These are phyloP conservation scores for Microbotryomycetes sp. DNA, from an alignment of 1,284 basidiomycete genomes.

Conservation along the genomic window DNA sequence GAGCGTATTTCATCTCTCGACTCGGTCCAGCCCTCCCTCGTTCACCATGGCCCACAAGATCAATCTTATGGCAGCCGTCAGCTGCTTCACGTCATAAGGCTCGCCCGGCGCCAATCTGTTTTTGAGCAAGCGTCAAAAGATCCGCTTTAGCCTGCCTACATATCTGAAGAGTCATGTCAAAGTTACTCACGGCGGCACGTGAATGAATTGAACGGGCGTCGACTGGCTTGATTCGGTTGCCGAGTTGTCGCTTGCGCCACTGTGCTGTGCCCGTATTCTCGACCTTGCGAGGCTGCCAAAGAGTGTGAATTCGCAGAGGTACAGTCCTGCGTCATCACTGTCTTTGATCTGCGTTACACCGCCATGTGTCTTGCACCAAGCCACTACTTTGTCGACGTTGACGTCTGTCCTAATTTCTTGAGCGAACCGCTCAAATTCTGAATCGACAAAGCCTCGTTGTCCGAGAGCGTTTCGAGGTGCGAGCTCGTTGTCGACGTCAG, in stretches of 20 bases:
- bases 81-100: conserved; percentile 46
- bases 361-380: background rate
- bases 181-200: conserved; percentile 14
- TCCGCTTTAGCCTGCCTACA: no score
- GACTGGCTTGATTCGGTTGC: background rate
- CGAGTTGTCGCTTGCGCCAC: no score
- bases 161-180: no score
- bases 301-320: conserved; percentile 18
- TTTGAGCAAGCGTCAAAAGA: no score
- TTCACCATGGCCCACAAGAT: conserved; percentile 30
- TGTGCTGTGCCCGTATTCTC: no score
- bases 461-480: background rate
- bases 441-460: background rate
- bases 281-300: conserved; percentile 7
- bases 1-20: no score
- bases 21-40: conserved; percentile 2
- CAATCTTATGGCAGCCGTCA: conserved; percentile 50
- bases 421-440: background rate
- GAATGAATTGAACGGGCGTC: conserved; percentile 13
- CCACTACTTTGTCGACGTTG: background rate
- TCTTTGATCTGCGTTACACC: background rate
- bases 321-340: background rate
- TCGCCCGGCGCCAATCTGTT: background rate
- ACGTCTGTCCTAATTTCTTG: conserved; percentile 6
- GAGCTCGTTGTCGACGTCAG: conserved; percentile 4